Evolutionary conservation across 2,329 filamentous ascomycete species (phyloP).

Genomic region (Aureobasidium uvarum): DNA sequence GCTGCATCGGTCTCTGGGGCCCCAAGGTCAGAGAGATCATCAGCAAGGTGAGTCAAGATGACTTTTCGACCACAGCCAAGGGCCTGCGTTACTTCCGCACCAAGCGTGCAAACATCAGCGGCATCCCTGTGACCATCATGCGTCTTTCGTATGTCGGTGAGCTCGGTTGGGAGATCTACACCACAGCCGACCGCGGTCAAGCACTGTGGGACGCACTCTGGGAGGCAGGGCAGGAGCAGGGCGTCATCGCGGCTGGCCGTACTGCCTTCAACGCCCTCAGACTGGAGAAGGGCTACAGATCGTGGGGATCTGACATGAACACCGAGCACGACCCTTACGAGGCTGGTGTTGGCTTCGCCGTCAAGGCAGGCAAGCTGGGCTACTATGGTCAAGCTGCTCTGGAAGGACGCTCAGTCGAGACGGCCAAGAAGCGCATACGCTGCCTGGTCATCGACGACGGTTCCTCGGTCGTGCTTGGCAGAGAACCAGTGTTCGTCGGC

Average conservation of each 20-base stretch:
- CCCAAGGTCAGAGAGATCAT: conserved; percentile 57
- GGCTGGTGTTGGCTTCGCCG: conserved; percentile 54
- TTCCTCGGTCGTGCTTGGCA: conserved; percentile 57
- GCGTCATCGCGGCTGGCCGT: conserved; percentile 59
- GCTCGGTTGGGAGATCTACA: conserved; percentile 61
- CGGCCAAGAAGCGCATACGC: conserved; percentile 42
- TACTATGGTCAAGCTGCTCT: conserved; percentile 56
- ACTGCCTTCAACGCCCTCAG: conserved; percentile 58
- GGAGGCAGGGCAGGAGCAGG: conserved; percentile 55
- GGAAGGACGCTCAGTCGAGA: conserved; percentile 43
- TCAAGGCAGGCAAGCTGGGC: conserved; percentile 49
- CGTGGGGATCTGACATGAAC: conserved; percentile 59
- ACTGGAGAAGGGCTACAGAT: conserved; percentile 60
- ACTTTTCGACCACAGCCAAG: conserved; percentile 44
- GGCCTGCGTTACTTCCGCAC: conserved; percentile 53
- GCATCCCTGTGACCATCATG: conserved; percentile 57
- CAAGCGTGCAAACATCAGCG: conserved; percentile 52
- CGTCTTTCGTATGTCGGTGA: conserved; percentile 62
- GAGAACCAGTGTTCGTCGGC: conserved; percentile 58
- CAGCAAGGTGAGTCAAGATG: conserved; percentile 45
- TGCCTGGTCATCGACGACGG: conserved; percentile 59
- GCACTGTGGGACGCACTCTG: conserved; percentile 60
- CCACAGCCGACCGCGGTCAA: conserved; percentile 58
- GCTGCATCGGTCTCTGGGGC: conserved; percentile 63
- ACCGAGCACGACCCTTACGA: conserved; percentile 62